Evolutionary conservation across 306 rosid species (phyloP), one percentile per base, ranked within the genome.

Genomic region (Erythrophleum fordii): DNA sequence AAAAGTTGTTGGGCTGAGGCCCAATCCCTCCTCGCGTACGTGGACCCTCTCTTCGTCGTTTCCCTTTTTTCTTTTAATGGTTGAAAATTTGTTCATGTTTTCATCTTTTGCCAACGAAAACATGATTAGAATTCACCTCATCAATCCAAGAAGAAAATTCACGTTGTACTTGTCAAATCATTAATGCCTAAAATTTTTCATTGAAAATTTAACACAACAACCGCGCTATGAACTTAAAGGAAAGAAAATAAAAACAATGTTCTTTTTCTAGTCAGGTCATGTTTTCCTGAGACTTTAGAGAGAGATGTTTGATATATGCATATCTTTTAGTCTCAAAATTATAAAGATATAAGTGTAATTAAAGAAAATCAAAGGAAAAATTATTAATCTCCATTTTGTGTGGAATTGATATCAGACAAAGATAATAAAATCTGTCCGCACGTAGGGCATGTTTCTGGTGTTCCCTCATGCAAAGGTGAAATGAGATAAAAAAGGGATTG

Each of bases 1-100:
- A 26, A 73, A 59, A 53, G 60, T 26, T 13, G 18, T 84, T 59
- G 75, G 87, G 83, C 81, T 84, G 72, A 18, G 28, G 74, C 80
- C 78, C 75, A 80, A 78, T 31, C 41, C 45, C 31, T 42, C 44
- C 28, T 78, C 28, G 5, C n/a, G n/a, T n/a, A n/a, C 3, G 69
- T 58, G 70, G 49, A 11, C 51, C 60, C 52, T 20, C 52, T 31
- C 31, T 31, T 34, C 0, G 49, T 8, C 61, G 3, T 8, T 4
- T 25, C 5, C 13, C 18, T 37, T 35, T 2, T 25, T 6, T 34
- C 0, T 23, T 37, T 16, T 53, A 22, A 55, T 25, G 12, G 14
- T 22, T 55, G 31, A 23, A 20, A 9, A 10, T 23, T 22, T 1
- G 60, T 8, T 22, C 5, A 2, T 12, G 18, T 16, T 46, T 45